Conservation (phyloP, 176 grass and related monocot species). For the Hordeum marinum region DNA sequence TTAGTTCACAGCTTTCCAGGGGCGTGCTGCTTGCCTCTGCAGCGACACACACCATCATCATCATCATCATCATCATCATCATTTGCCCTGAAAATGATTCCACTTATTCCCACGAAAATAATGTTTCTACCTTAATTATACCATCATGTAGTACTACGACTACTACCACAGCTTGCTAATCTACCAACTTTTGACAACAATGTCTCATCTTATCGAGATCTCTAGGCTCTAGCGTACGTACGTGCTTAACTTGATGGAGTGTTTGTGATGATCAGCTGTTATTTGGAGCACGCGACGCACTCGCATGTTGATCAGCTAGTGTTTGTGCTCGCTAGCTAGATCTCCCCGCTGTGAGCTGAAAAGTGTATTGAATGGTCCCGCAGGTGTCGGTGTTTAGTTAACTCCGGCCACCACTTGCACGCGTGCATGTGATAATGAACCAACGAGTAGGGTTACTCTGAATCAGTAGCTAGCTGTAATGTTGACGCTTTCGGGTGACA, state of each 20-base stretch:
- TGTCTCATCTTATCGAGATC: not conserved
- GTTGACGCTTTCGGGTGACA: not conserved
- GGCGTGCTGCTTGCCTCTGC: constrained; percentile 44
- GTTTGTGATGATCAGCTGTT: not conserved
- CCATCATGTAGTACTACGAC: not conserved
- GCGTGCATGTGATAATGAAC: not conserved
- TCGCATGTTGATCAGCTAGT: too few relatives aligned
- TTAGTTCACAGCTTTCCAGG: constrained; percentile 44
- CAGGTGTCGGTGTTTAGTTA: not conserved
- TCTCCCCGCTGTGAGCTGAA: not conserved
- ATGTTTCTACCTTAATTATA: too few relatives aligned
- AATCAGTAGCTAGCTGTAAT: not conserved
- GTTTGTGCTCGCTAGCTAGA: not conserved
- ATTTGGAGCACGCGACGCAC: not conserved
- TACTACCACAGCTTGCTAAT: not conserved
- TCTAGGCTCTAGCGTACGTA: too few relatives aligned
- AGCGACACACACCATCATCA: constrained; percentile 42
- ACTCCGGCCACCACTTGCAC: not conserved
- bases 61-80: constrained; percentile 3
- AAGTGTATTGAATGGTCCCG: not conserved
- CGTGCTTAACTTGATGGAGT: not conserved
- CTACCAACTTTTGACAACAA: not conserved
- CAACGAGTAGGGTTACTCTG: not conserved
- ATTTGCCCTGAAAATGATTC: not conserved
- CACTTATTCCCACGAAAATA: not conserved